Percentiles rank a stretch among this genome's conserved stretches.
phyloP scores from a whole-genome alignment of 1,139 yeast species.

The Wickerhamomyces sp. region DNA sequence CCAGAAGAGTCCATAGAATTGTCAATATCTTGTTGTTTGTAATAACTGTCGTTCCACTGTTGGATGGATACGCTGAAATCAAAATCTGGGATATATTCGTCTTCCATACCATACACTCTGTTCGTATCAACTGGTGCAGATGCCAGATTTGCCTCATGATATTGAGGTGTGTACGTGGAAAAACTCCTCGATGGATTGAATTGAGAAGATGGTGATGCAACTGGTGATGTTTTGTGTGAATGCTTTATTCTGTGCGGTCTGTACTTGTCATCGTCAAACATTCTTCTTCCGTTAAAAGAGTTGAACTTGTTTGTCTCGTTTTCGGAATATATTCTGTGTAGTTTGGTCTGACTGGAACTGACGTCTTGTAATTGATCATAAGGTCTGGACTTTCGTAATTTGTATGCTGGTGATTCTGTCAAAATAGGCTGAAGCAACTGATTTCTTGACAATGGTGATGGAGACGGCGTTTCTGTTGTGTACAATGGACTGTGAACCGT shows the following conservation, averaged over 20 bases:
- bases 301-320: conserved; percentile 49
- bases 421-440: background rate
- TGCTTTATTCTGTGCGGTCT: conserved; percentile 25
- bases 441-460: background rate
- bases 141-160: background rate
- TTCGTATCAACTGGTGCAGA: background rate
- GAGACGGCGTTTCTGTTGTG: background rate
- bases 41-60: conserved; percentile 22
- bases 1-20: conserved; percentile 11
- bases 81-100: conserved; percentile 68
- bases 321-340: conserved; percentile 43
- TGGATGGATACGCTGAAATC: conserved; percentile 35
- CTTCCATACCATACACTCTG: conserved; percentile 46
- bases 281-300: conserved; percentile 42
- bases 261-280: conserved; percentile 44
- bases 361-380: conserved; percentile 14
- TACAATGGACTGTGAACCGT: background rate
- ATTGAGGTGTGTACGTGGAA: background rate
- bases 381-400: conserved; percentile 8
- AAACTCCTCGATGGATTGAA: conserved; percentile 8
- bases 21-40: conserved; percentile 5
- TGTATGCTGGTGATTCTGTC: conserved; percentile 5
- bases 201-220: conserved; percentile 1
- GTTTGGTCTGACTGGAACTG: conserved; percentile 6
- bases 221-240: background rate